Evolutionary conservation across 345 rosid genomes (phyloP), one percentile per base, ranked within the genome.

Genomic region (Lumnitzera littorea): DNA sequence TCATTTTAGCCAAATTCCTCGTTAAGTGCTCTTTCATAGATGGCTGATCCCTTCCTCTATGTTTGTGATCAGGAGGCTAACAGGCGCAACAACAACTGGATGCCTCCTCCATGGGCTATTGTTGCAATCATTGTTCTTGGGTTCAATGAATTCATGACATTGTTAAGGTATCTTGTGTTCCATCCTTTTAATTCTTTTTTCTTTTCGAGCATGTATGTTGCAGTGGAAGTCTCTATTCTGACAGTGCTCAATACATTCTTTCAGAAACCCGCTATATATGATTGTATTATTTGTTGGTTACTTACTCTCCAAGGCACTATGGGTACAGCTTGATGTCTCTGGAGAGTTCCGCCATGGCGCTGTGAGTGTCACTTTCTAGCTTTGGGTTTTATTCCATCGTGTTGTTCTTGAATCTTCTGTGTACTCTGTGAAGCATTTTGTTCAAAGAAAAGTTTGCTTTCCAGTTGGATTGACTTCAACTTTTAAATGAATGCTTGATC

Each of bases 81-180:
- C 75, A 81, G 74, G 68, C 94, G 95, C 61, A 87, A 71, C 66
- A 91, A 88, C 91, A 95, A 88, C 85, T 95, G 95, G 96, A 60
- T 95, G 56, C 99, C 99, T 60, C 99, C 99, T 70, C 97, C 99
- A 74, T 91, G 99, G 99, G 99, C 99, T 54, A 91, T 95, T 68
- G 78, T 68, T 60, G 96, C 97, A 10, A 48, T 95, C 75, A 50
- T 84, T 29, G 73, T 91, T 68, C 85, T 95, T 58, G 99, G 99
- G 64, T 95, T 95, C 69, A 91, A 95, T 63, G 99, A 95, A 79
- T 95, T 95, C 63, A 95, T 95, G 97, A 91, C 96, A 58, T 89
- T 95, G 62, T 74, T 95, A 70, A 95, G 99, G 99, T 91, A 67
- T 25, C 29, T 54, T 50, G 25, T 63, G 53, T 23, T 46, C 41